Evolutionary conservation across 2,329 filamentous ascomycete genomes (phyloP), one percentile per base, ranked within the genome.

Genomic region (Westerdykella sp.): DNA sequence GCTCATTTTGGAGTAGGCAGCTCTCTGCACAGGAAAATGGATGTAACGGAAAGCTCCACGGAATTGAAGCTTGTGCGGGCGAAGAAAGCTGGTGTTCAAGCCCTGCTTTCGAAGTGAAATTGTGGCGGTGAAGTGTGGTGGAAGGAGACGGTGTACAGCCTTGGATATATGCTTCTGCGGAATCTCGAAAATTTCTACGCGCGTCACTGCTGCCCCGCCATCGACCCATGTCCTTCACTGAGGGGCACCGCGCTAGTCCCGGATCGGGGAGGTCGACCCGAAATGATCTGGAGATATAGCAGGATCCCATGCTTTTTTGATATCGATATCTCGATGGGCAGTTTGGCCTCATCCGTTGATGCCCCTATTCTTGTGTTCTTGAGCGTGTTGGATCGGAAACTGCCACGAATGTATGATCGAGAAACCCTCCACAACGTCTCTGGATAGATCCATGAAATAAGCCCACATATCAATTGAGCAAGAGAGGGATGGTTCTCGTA

Each of bases 1-100:
- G 69, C 74, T 72, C 83, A 87, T 87, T 62, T 63, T 80, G 68
- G 37, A 13, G 34, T 30, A 45, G 39, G 9, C 31, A 28, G n/a
- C 16, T 42, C 25, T 12, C 2, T 30, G 39, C 11, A 21, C 12
- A 3, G 31, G 22, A 15, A 34, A 16, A 12, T 30, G 34, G 25
- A 37, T 34, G 43, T 36, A 42, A 21, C 22, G 28, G 28, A 9
- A 15, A 18, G 14, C 6, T 21, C n/a, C 11, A 7, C 5, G 13
- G 15, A 18, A 34, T 6, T 18, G 16, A 34, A 21, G 21, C 18
- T 14, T 28, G n/a, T n/a, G 14, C 6, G 38, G 28, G 21, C n/a
- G 25, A 14, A n/a, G 14, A 21, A 31, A n/a, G 21, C 25, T 9
- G 25, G 11, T 28, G 9, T 2, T 9, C 4, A 31, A 40, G 28